Evolutionary conservation across 371 early-diverging fungal species (phyloP).

Genomic region (Enterocytospora artemiae): DNA sequence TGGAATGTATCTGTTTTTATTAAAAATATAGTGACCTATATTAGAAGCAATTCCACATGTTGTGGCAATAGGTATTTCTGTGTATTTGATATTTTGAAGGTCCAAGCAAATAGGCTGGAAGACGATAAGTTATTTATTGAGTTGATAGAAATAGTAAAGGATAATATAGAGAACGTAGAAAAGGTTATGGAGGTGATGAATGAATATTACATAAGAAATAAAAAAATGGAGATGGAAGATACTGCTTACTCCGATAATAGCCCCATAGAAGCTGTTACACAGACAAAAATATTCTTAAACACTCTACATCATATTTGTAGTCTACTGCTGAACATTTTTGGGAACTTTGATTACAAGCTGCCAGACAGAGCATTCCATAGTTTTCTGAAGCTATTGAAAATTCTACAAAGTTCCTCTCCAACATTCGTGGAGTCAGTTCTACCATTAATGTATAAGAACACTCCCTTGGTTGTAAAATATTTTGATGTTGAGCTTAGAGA

Average conservation of each 20-base stretch:
- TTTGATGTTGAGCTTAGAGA: too few species aligned
- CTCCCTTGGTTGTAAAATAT: too few species aligned
- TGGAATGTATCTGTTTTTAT: slow-evolving; percentile 24
- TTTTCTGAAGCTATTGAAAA: too few species aligned
- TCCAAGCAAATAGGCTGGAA: background rate
- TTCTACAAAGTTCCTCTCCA: too few species aligned
- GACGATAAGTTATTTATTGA: slow-evolving; percentile 5
- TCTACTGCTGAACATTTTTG: too few species aligned
- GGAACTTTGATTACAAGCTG: too few species aligned
- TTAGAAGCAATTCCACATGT: slow-evolving; percentile 5
- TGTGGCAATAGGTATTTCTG: slow-evolving; percentile 13
- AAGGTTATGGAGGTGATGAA: background rate
- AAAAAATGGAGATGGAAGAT: background rate
- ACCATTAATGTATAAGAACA: too few species aligned
- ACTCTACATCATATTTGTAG: too few species aligned
- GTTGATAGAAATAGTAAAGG: slow-evolving; percentile 18
- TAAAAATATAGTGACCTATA: slow-evolving; percentile 9
- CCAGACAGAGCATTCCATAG: too few species aligned
- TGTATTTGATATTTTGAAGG: slow-evolving; percentile 21
- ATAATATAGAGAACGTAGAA: slow-evolving; percentile 14
- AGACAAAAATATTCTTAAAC: too few species aligned
- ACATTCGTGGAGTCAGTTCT: too few species aligned
- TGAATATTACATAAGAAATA: background rate
- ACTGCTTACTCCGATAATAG: background rate
- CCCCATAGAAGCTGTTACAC: too few species aligned